Conservation (phyloP, 768 basidiomycete genomes). For the Amanita brunnescens region DNA sequence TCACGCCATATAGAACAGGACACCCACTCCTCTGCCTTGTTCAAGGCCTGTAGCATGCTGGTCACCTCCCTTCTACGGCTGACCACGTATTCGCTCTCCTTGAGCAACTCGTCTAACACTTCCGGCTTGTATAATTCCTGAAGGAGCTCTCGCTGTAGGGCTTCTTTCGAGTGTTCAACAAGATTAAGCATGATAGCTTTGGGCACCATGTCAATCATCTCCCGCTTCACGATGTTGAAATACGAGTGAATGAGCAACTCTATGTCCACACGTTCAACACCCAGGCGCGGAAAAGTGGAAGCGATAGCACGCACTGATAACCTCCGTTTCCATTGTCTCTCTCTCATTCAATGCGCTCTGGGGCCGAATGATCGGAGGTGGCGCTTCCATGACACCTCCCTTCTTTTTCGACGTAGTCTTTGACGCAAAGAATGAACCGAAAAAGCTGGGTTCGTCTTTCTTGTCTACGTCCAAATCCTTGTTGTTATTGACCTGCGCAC, state of each 20-base stretch:
- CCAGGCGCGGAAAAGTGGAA: neutral
- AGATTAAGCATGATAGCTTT: conserved; percentile 91
- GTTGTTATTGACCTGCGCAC: conserved; percentile 77
- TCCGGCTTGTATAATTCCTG: conserved; percentile 98
- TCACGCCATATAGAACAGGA: conserved; percentile 3
- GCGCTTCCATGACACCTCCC: conserved; percentile 50
- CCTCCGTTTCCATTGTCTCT: conserved; percentile 97
- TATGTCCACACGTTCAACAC: conserved; percentile 20
- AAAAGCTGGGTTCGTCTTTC: conserved; percentile 89
- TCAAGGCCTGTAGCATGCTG: conserved; percentile 87
- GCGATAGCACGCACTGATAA: conserved; percentile 73
- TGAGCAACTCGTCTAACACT: conserved; percentile 88
- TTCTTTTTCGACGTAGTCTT: conserved; percentile 54
- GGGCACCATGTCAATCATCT: conserved; percentile 99
- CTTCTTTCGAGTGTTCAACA: conserved; percentile 89
- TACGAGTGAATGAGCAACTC: conserved; percentile 95
- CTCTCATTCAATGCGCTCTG: conserved; percentile 87
- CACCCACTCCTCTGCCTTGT: conserved; percentile 92
- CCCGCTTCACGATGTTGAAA: conserved; percentile 97
- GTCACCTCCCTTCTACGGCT: conserved; percentile 90
- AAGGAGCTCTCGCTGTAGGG: conserved; percentile 86
- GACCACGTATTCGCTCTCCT: conserved; percentile 88
- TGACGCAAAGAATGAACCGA: conserved; percentile 88
- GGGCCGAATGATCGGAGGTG: conserved; percentile 82
- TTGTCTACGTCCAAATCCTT: conserved; percentile 93